A percentile compares a stretch with the other conserved stretches of the same genome.
Evolutionary conservation across 495 filamentous ascomycete species (phyloP).

Genomic region (Hapsidospora chrysogenum): DNA sequence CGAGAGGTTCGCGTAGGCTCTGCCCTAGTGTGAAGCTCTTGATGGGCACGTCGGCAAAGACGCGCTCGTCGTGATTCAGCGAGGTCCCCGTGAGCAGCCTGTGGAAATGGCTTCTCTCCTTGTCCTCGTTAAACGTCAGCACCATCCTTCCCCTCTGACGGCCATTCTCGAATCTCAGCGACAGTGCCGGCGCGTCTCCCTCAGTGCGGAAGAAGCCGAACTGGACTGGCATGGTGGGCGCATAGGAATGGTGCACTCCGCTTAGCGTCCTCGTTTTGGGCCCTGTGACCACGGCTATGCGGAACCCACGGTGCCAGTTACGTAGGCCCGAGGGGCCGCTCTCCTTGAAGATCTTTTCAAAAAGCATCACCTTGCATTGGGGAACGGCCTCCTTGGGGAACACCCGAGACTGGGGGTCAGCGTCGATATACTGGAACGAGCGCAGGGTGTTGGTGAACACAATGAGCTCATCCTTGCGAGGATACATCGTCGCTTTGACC

Average conservation of each 20-base stretch:
- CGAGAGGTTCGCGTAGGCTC: slow-evolving; percentile 20
- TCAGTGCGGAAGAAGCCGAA: slow-evolving; percentile 59
- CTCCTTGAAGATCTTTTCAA: slow-evolving; percentile 45
- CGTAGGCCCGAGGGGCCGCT: slow-evolving; percentile 50
- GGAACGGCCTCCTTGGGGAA: slow-evolving; percentile 61
- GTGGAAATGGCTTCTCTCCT: slow-evolving; percentile 49
- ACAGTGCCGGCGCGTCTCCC: slow-evolving; percentile 44
- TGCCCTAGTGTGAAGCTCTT: slow-evolving; percentile 47
- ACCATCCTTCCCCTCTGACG: slow-evolving; percentile 48
- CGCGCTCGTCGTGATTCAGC: slow-evolving; percentile 38
- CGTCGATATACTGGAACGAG: slow-evolving; percentile 60
- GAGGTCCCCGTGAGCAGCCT: slow-evolving; percentile 51
- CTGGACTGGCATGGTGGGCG: slow-evolving; percentile 42
- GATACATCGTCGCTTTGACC: slow-evolving; percentile 50
- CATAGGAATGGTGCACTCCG: slow-evolving; percentile 47
- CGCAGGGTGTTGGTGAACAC: slow-evolving; percentile 48
- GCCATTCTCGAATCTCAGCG: slow-evolving; percentile 53
- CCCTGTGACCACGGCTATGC: slow-evolving; percentile 56
- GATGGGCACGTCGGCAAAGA: slow-evolving; percentile 44
- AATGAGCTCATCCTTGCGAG: slow-evolving; percentile 43
- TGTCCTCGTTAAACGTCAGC: slow-evolving; percentile 53
- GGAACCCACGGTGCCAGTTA: slow-evolving; percentile 55
- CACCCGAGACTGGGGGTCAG: slow-evolving; percentile 38
- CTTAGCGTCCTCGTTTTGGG: slow-evolving; percentile 59
- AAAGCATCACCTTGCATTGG: slow-evolving; percentile 51